Evolutionary conservation across 352 stramenopile genomes (phyloP), one percentile per base, ranked within the genome.

Genomic region (Phytopythium delawarense): DNA sequence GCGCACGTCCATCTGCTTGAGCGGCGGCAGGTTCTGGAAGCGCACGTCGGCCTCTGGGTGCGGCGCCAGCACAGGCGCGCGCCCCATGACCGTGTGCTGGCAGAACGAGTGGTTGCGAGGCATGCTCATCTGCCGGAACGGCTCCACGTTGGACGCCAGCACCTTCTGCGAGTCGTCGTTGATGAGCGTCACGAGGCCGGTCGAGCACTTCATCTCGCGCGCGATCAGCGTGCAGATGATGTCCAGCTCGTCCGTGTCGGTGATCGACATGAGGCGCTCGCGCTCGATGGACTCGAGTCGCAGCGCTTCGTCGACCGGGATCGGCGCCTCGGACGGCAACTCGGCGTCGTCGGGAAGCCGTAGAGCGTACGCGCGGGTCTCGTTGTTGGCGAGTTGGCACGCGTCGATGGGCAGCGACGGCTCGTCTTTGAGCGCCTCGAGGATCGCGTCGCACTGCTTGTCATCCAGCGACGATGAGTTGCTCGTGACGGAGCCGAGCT

Each of bases 31-130:
- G 50, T 72, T 70, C 37, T 73, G 71, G 39, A 86, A 80, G 6
- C 74, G 65, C 28, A 87, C 67, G 52, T 90, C 81, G 2, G 78
- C 76, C 37, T 88, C 78, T 0, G 79, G 78, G 37, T 88, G 76
- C 9, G 76, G 68, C 25, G 87, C 53, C 2, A 88, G 67, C 15
- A 85, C 52, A n/a, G 77, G 75, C 23, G 74, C 62, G 49, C 68
- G 50, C 18, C 65, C 72, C 76, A 90, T 87, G 37, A 87, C 51
- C 21, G 72, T 74, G 53, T 88, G 79, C 53, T 81, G 68, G 57
- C 81, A 87, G 52, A 90, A 71, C 5, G 77, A 74, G 21, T 84
- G 64, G 52, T 84, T 67, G 18, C 79, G 71, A 7, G 74, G 66
- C 2, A 85, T 69, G 15, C 23, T 58, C 25, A 58, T n/a, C n/a